Base-by-base conservation (phyloP, 768 basidiomycete genomes). In the Crucibulum laeve region DNA sequence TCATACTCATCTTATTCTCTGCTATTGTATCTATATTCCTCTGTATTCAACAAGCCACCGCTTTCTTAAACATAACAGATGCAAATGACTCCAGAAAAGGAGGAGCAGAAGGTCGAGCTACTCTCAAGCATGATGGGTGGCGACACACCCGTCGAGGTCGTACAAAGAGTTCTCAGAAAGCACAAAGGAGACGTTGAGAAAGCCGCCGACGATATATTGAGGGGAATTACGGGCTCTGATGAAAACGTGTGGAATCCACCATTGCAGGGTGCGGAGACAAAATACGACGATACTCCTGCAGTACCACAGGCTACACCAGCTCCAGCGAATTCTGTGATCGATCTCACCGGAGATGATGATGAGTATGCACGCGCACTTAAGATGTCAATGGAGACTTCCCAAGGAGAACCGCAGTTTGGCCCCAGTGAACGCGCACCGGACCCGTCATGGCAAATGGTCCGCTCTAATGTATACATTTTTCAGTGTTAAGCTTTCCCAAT, bases 361-460 rank as follows among this genome's bases (percentile, higher is more conserved):
- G 71, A 70, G 25, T 59, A 79, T 15, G 65, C 62, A 24, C 73
- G 73, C 4, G 78, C 81, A 13, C 53, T 83, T 48, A 63, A 74
- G 39, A 71, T 79, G 34, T 81, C 78, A 5, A 63, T 83, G 56
- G 70, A 69, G 39, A 58, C 70, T 11, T 64, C 67, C 25, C 53
- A 67, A 38, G 58, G 58, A 21, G 61, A 56, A 5, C 60, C 72
- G 1, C 64, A 68, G 32, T 80, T 86, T 59, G 71, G 77, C 0
- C 80, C 82, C 13, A 81, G 74, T 47, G 65, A 79, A 28, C 70
- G 84, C 32, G 72, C 80, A 3, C 71, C 84, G 1, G 71, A 86
- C 56, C 75, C 82, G 1, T 73, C 71, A 43, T 87, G 84, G 85
- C 80, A 82, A 38, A 59, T 87, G 56, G 84, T 86, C 5, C 77